A percentile compares a stretch with the other conserved stretches of the same genome.
These are phyloP conservation scores for Lasiodiplodia hormozganensis DNA, from an alignment of 2,329 filamentous ascomycete species.

Conservation along the genomic window DNA sequence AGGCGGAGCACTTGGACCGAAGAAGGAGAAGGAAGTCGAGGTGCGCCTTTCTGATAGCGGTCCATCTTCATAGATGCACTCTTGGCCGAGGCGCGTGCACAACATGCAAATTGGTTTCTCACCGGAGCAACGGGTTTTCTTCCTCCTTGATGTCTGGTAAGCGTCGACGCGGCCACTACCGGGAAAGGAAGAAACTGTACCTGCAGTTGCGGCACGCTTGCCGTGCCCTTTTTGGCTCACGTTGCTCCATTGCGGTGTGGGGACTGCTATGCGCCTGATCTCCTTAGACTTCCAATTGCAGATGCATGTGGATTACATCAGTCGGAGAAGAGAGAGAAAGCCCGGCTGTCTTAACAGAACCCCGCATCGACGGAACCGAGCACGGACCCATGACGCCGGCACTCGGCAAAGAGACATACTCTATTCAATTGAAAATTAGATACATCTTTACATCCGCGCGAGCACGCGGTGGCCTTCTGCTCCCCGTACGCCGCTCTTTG, in stretches of 20 bases:
- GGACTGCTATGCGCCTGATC: no score
- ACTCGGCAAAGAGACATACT: background rate
- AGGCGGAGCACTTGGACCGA: background rate
- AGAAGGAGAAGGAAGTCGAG: background rate
- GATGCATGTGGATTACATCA: background rate
- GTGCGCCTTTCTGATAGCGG: background rate
- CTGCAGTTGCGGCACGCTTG: conserved; percentile 32
- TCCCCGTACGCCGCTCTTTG: conserved; percentile 35
- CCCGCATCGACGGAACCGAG: background rate
- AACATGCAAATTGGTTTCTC: conserved; percentile 30
- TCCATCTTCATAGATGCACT: conserved; percentile 29
- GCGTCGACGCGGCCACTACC: background rate
- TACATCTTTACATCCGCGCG: conserved; percentile 33
- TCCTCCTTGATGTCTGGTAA: conserved; percentile 16
- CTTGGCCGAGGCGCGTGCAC: conserved; percentile 30
- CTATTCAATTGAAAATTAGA: background rate
- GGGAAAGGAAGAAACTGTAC: background rate
- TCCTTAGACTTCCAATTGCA: no score
- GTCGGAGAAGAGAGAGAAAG: no score
- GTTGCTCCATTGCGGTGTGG: conserved; percentile 12
- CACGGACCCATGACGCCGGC: background rate
- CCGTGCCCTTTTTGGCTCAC: conserved; percentile 30
- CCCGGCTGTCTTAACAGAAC: background rate
- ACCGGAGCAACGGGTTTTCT: conserved; percentile 32
- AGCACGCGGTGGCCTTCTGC: conserved; percentile 38